Percentiles rank a stretch among this genome's conserved stretches.
Conservation (phyloP, 176 grass and related monocot species). For the Tillandsia leiboldiana region DNA sequence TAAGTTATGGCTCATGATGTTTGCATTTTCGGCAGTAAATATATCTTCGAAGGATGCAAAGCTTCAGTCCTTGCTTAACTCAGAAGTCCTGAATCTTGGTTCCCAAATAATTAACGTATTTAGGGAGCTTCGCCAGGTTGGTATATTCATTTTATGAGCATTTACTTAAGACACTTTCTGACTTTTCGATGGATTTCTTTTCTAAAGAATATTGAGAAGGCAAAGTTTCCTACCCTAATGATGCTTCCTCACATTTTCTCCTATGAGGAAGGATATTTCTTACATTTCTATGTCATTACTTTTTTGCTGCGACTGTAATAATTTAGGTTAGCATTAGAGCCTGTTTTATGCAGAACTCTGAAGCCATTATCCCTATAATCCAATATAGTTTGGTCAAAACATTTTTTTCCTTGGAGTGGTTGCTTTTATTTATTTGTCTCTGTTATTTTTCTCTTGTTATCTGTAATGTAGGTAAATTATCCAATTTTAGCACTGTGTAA, state of each 20-base stretch:
- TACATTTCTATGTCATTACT: background rate
- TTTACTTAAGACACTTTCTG: conserved; percentile 1
- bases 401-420: conserved; percentile 1
- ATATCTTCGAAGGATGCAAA: conserved; percentile 52
- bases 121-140: conserved; percentile 90
- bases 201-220: too few relatives aligned
- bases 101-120: conserved; percentile 65
- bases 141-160: conserved; percentile 28
- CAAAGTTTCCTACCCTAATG: too few relatives aligned
- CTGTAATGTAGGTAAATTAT: conserved; percentile 51
- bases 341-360: background rate
- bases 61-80: conserved; percentile 42
- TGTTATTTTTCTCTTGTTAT: conserved; percentile 15
- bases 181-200: too few relatives aligned
- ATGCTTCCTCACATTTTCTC: too few relatives aligned
- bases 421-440: conserved; percentile 13
- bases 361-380: background rate
- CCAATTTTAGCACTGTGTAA: conserved; percentile 63
- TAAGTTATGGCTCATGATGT: conserved; percentile 77
- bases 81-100: conserved; percentile 61
- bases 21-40: conserved; percentile 68
- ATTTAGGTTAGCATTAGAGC: background rate
- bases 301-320: background rate
- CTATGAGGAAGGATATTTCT: background rate
- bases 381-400: background rate